Evolutionary conservation across 768 basidiomycete species (phyloP).

Genomic region (Pisolithus tinctorius): DNA sequence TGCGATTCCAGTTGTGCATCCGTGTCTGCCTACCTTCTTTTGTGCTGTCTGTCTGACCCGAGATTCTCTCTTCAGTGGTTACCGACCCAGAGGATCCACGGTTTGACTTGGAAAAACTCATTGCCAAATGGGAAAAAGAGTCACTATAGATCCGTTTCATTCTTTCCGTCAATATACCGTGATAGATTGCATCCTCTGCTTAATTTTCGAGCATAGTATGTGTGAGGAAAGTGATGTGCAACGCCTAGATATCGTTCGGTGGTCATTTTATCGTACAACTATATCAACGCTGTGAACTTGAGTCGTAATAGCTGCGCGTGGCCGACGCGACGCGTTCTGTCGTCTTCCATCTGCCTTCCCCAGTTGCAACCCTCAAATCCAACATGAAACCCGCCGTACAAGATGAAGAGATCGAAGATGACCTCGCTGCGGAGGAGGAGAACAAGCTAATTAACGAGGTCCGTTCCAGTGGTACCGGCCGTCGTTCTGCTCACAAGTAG

Average conservation of each 20-base stretch:
- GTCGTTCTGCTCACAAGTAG: conserved; percentile 5
- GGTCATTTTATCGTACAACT: too few species aligned
- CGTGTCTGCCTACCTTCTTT: neutral
- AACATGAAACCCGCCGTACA: conserved; percentile 42
- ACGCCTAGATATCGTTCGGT: too few species aligned
- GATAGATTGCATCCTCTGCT: conserved; percentile 16
- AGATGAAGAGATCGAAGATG: conserved; percentile 69
- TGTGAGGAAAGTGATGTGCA: neutral
- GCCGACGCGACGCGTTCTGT: conserved; percentile 20
- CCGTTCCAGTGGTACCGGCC: conserved; percentile 13
- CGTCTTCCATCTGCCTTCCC: neutral
- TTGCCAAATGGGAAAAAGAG: conserved; percentile 69
- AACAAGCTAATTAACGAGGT: conserved; percentile 88
- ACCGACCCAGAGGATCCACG: conserved; percentile 92
- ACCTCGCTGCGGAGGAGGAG: conserved; percentile 77
- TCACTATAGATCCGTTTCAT: conserved; percentile 38
- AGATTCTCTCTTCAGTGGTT: conserved; percentile 50
- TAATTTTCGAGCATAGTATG: neutral
- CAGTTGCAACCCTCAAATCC: neutral
- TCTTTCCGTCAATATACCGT: conserved; percentile 20
- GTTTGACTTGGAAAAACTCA: conserved; percentile 92
- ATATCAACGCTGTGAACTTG: too few species aligned
- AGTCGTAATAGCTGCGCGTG: neutral
- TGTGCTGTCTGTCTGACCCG: conserved; percentile 6
- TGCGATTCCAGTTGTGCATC: neutral